Conservation (phyloP, 2,329 filamentous ascomycete species). For the Pyrenophora graminea region DNA sequence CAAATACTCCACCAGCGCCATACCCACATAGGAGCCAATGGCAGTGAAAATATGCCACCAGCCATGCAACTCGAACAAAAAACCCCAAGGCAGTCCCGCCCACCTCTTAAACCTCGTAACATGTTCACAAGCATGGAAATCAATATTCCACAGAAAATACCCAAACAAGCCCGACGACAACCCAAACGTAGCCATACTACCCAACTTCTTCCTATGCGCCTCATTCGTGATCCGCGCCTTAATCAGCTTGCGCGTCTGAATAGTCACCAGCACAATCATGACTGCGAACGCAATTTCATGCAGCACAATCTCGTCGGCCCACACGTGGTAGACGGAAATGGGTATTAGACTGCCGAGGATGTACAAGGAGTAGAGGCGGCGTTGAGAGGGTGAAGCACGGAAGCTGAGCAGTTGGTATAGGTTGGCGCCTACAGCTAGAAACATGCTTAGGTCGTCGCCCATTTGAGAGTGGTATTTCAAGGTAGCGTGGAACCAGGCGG, state of each 20-base stretch:
- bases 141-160: conserved; percentile 62
- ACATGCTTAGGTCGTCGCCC: conserved; percentile 64
- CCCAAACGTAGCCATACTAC: conserved; percentile 35
- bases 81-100: conserved; percentile 60
- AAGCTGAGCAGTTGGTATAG: conserved; percentile 56
- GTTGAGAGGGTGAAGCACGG: conserved; percentile 33
- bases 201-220: conserved; percentile 27
- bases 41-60: conserved; percentile 69
- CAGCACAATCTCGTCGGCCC: conserved; percentile 46
- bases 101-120: conserved; percentile 52
- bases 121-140: conserved; percentile 57
- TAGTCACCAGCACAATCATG: conserved; percentile 48
- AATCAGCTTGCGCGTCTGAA: conserved; percentile 35
- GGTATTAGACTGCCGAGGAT: conserved; percentile 39
- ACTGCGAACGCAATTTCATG: conserved; percentile 48
- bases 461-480: conserved; percentile 54
- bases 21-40: conserved; percentile 54
- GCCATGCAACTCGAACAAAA: conserved; percentile 63
- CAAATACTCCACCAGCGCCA: conserved; percentile 46
- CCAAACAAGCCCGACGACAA: conserved; percentile 52
- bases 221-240: conserved; percentile 29
- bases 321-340: conserved; percentile 44
- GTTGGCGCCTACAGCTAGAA: conserved; percentile 58
- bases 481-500: conserved; percentile 50
- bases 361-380: conserved; percentile 29